These are phyloP conservation scores for Annulohypoxylon truncatum DNA, from an alignment of 2,329 filamentous ascomycete species.

Conservation along the genomic window DNA sequence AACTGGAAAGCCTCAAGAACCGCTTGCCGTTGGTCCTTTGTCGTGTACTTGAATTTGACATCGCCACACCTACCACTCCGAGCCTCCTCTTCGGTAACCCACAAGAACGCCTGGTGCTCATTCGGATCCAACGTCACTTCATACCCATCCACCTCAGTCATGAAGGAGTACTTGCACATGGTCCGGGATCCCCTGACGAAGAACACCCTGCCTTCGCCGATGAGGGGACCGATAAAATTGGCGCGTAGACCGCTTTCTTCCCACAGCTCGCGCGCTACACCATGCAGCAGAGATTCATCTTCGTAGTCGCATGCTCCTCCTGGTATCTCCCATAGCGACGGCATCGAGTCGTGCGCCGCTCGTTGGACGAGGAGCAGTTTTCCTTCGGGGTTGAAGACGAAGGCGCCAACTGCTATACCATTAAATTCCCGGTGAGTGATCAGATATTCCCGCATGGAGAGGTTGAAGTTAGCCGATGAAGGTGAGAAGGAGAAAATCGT, in stretches of 20 bases:
- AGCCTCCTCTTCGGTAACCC: conserved; percentile 51
- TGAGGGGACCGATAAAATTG: conserved; percentile 31
- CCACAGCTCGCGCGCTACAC: conserved; percentile 54
- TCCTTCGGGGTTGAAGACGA: conserved; percentile 45
- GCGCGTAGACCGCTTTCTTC: conserved; percentile 55
- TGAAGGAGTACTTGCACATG: conserved; percentile 48
- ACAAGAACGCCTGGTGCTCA: conserved; percentile 50
- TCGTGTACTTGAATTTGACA: conserved; percentile 45
- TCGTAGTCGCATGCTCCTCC: conserved; percentile 55
- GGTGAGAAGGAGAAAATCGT: conserved; percentile 39
- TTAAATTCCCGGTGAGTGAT: conserved; percentile 36
- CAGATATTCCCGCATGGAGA: conserved; percentile 42
- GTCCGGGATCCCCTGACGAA: conserved; percentile 33
- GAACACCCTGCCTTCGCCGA: conserved; percentile 42
- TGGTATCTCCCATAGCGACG: conserved; percentile 56
- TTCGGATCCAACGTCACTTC: conserved; percentile 50
- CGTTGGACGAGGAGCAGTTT: conserved; percentile 56
- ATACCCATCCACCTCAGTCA: conserved; percentile 44
- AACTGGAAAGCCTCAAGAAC: conserved; percentile 45
- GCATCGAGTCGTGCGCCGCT: conserved; percentile 52
- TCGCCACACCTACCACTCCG: conserved; percentile 41
- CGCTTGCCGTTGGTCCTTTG: conserved; percentile 36
- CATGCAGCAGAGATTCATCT: conserved; percentile 54
- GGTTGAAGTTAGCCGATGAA: conserved; percentile 40
- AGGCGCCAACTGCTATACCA: conserved; percentile 46